Evolutionary conservation across 257 asterid genomes (phyloP).

Genomic region (Nicotiana undulata): DNA sequence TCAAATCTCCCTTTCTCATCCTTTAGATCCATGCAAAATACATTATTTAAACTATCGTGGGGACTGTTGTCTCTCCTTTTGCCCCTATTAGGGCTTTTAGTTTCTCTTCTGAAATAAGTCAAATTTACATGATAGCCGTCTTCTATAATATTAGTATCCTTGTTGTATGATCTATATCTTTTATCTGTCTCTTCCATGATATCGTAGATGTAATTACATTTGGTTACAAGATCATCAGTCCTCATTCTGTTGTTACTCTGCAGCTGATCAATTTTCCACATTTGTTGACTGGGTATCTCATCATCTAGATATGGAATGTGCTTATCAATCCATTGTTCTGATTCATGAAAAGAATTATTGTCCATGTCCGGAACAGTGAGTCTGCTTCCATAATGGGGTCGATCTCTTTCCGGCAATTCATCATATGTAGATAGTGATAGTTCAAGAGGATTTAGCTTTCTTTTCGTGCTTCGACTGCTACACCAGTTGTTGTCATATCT

Average conservation of each 20-base stretch:
- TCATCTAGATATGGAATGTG: slow-evolving; percentile 10
- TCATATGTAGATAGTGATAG: slow-evolving; percentile 10
- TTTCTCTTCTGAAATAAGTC: slow-evolving; percentile 26
- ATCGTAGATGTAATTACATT: slow-evolving; percentile 10
- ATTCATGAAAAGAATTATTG: slow-evolving; percentile 8
- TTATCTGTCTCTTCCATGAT: slow-evolving; percentile 20
- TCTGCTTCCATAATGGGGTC: slow-evolving; percentile 23
- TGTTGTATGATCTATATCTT: slow-evolving; percentile 14
- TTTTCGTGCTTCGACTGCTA: slow-evolving; percentile 12
- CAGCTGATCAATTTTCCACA: slow-evolving; percentile 16
- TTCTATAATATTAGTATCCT: slow-evolving; percentile 18
- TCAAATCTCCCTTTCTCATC: slow-evolving; percentile 23
- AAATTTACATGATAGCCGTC: slow-evolving; percentile 19
- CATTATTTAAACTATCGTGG: slow-evolving; percentile 12
- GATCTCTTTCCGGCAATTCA: slow-evolving; percentile 18
- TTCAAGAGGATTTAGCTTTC: slow-evolving; percentile 15
- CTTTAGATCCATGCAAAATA: slow-evolving; percentile 13
- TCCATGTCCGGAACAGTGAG: slow-evolving; percentile 19
- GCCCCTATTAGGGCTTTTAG: slow-evolving; percentile 22
- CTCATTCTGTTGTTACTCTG: slow-evolving; percentile 23
- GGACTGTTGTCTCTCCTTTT: slow-evolving; percentile 19
- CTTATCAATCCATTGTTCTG: slow-evolving; percentile 18
- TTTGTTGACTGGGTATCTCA: slow-evolving; percentile 17
- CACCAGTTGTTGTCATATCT: slow-evolving; percentile 20
- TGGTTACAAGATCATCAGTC: slow-evolving; percentile 18